Percentiles rank a stretch among this genome's conserved stretches.
These are phyloP conservation scores for Penicillium alfredii DNA, from an alignment of 495 filamentous ascomycete genomes.

Conservation along the genomic window DNA sequence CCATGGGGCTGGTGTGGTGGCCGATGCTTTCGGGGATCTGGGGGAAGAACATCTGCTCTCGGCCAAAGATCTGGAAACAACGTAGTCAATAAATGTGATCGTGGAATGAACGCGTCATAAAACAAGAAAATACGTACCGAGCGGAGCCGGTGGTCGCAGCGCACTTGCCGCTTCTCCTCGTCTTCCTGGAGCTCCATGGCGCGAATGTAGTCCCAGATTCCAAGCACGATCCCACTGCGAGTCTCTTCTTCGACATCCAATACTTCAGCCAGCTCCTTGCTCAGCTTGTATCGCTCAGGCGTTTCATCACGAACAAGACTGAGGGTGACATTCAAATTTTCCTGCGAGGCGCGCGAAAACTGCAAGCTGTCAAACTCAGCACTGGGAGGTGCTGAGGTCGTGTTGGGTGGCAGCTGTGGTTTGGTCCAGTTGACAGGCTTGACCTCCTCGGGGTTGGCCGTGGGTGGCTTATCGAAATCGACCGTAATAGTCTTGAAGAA, in stretches of 20 bases:
- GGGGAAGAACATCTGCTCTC: constrained; percentile 83
- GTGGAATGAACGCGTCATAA: not conserved
- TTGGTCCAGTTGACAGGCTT: constrained; percentile 71
- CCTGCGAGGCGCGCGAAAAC: constrained; percentile 86
- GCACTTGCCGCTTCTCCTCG: constrained; percentile 84
- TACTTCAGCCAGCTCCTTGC: constrained; percentile 71
- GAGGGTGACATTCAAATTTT: constrained; percentile 86
- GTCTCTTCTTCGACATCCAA: constrained; percentile 85
- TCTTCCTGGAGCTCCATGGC: constrained; percentile 83
- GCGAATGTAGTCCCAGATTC: constrained; percentile 92
- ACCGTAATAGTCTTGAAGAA: constrained; percentile 91
- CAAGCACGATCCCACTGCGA: constrained; percentile 76
- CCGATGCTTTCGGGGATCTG: constrained; percentile 69
- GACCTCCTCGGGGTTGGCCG: constrained; percentile 44
- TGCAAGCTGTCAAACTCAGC: constrained; percentile 87
- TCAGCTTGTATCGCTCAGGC: constrained; percentile 76
- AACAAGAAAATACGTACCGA: constrained; percentile 53
- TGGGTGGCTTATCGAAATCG: constrained; percentile 67
- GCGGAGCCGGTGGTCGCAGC: constrained; percentile 76
- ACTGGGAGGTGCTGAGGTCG: constrained; percentile 37
- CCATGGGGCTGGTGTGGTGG: constrained; percentile 67
- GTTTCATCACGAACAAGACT: constrained; percentile 80
- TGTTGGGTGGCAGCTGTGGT: constrained; percentile 50
- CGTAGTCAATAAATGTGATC: constrained; percentile 7
- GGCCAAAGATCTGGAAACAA: constrained; percentile 60